These are phyloP conservation scores for Dunaliella sp. DNA, from an alignment of 139 green algal genomes.

Conservation along the genomic window DNA sequence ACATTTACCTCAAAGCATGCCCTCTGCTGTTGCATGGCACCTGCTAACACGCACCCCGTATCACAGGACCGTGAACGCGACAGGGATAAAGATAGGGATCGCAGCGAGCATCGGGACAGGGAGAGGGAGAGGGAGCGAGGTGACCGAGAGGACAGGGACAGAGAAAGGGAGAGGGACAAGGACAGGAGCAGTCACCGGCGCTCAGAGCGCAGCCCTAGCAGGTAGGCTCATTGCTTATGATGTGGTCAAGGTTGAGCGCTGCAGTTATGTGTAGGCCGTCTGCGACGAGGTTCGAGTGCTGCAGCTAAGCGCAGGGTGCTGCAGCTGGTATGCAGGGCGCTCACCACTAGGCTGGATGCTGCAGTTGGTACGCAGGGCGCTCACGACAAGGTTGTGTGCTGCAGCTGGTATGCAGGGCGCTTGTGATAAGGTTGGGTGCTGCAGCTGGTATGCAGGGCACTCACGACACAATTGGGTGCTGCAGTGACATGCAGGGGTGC, in stretches of 20 bases:
- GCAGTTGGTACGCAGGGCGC: not conserved
- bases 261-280: too few species aligned
- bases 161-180: conserved; percentile 20
- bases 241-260: not conserved
- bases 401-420: not conserved
- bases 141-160: not conserved
- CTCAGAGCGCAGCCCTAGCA: conserved; percentile 9
- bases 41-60: not conserved
- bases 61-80: not conserved
- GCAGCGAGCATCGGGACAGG: not conserved
- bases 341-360: not conserved
- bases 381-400: not conserved
- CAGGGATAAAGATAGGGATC: not conserved
- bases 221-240: too few species aligned
- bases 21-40: not conserved
- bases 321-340: not conserved
- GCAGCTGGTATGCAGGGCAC: too few species aligned
- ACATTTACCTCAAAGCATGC: not conserved
- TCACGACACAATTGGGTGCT: too few species aligned
- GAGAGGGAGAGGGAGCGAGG: conserved; percentile 22
- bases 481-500: too few species aligned
- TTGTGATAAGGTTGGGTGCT: too few species aligned
- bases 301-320: not conserved
- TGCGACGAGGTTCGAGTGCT: too few species aligned
- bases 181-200: conserved; percentile 5